Base-by-base conservation (phyloP, 768 basidiomycete genomes). In the Termitomyces sp. region DNA sequence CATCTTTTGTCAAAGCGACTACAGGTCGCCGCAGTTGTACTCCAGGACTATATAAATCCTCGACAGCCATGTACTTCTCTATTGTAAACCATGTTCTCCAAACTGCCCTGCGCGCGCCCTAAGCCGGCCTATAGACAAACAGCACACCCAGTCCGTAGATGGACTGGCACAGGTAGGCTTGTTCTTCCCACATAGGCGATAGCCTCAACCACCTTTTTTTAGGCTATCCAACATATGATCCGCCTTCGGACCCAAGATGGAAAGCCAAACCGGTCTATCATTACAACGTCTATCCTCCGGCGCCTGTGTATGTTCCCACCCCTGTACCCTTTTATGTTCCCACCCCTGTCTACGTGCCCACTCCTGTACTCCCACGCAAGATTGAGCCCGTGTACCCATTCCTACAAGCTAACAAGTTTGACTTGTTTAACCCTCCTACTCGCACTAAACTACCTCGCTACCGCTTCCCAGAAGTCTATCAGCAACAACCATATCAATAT, bases 391-490 rank as follows among this genome's bases (percentile, higher is more conserved):
- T 20, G 5, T 55, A 56, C 43, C 53, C 49, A 6, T 54, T 1
- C 13, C 36, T 57, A 26, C 40, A 35, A 28, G 26, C 32, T 1
- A 32, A 36, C n/a, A 38, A 16, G 16, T 55, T 55, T 50, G 40
- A 60, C 48, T 41, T 55, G 16, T 50, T 36, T 9, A 55, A 60
- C 32, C 59, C 59, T 13, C 59, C 59, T 26, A 60, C 59, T 33
- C 59, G 59, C 13, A 61, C 49, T 13, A 30, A 50, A 48, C 5
- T 59, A 28, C 57, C 52, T 12, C 46, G 26, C 14, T 57, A 58
- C 35, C 26, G 43, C 32, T 57, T 58, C 13, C 60, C 60, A 1
- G 47, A n/a, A 13, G 23, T 38, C 23, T 13, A 5, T 6, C 46
- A 60, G 33, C 50, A 40, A 57, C 44, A 58, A 51, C 10, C 38